Evolutionary conservation across 306 rosid genomes (phyloP).

Genomic region (Dryas alaskensis): DNA sequence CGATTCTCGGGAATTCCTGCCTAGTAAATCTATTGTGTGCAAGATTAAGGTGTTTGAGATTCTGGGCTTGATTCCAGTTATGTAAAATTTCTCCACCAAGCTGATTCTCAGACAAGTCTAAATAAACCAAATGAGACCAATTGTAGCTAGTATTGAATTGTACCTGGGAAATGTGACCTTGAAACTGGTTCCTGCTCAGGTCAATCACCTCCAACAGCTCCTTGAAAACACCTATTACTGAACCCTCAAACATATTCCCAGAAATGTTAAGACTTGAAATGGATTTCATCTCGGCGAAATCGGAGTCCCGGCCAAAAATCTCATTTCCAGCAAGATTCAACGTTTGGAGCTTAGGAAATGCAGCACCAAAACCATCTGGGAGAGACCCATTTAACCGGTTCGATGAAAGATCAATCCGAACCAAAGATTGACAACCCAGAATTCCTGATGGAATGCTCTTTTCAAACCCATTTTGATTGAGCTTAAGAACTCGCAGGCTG

Average conservation of each 20-base stretch:
- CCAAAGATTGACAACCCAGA: slow-evolving; percentile 57
- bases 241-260: slow-evolving; percentile 75
- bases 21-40: slow-evolving; percentile 76
- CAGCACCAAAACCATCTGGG: slow-evolving; percentile 79
- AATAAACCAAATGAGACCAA: slow-evolving; percentile 75
- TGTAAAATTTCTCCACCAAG: slow-evolving; percentile 73
- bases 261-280: slow-evolving; percentile 68
- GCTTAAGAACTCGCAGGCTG: slow-evolving; percentile 56
- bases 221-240: slow-evolving; percentile 59
- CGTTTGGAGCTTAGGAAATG: slow-evolving; percentile 68
- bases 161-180: slow-evolving; percentile 83
- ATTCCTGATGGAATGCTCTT: slow-evolving; percentile 62
- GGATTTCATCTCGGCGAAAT: slow-evolving; percentile 61
- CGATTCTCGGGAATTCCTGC: slow-evolving; percentile 60
- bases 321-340: slow-evolving; percentile 78
- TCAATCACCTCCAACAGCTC: slow-evolving; percentile 68
- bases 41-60: slow-evolving; percentile 70
- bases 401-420: slow-evolving; percentile 69
- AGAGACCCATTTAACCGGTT: slow-evolving; percentile 71
- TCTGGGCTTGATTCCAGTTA: slow-evolving; percentile 45
- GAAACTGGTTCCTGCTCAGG: slow-evolving; percentile 85
- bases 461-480: slow-evolving; percentile 57
- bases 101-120: slow-evolving; percentile 85
- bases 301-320: slow-evolving; percentile 51
- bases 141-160: slow-evolving; percentile 46